Conservation (phyloP, 441 rosid species). For the Pelargonium citronellum region DNA sequence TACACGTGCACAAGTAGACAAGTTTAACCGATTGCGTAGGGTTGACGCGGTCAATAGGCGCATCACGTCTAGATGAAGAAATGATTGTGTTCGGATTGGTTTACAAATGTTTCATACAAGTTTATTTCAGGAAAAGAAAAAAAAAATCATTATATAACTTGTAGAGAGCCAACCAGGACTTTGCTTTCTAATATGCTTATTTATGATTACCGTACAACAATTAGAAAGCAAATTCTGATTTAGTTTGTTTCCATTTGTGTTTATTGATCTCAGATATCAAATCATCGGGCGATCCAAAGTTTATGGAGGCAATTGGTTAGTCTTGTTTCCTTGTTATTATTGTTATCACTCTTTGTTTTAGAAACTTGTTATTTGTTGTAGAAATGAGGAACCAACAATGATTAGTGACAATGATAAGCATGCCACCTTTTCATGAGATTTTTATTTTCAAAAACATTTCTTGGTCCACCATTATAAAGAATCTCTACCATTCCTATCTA, state of each 20-base stretch:
- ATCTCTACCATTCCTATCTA: not conserved
- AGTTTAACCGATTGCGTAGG: no score
- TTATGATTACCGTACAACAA: not conserved
- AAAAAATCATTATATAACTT: not conserved
- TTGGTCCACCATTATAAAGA: not conserved
- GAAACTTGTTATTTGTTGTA: not conserved
- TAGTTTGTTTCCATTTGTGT: constrained; percentile 7
- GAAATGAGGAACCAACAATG: not conserved
- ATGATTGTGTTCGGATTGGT: no score
- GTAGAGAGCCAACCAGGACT: not conserved
- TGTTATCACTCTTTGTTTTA: not conserved
- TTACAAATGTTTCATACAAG: not conserved
- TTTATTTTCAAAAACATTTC: not conserved
- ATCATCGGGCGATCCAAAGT: constrained; percentile 80
- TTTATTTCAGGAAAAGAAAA: not conserved
- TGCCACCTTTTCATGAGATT: not conserved
- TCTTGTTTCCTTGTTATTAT: constrained; percentile 9
- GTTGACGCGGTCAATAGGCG: no score
- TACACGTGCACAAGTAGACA: no score
- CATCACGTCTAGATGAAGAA: no score
- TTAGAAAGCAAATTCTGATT: not conserved
- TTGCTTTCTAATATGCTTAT: not conserved
- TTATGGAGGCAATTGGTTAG: constrained; percentile 83
- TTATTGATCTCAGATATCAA: constrained; percentile 55
- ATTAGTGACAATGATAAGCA: not conserved